phyloP scores from a whole-genome alignment of 2,329 filamentous ascomycete genomes.

The Aspergillaceae sp. region DNA sequence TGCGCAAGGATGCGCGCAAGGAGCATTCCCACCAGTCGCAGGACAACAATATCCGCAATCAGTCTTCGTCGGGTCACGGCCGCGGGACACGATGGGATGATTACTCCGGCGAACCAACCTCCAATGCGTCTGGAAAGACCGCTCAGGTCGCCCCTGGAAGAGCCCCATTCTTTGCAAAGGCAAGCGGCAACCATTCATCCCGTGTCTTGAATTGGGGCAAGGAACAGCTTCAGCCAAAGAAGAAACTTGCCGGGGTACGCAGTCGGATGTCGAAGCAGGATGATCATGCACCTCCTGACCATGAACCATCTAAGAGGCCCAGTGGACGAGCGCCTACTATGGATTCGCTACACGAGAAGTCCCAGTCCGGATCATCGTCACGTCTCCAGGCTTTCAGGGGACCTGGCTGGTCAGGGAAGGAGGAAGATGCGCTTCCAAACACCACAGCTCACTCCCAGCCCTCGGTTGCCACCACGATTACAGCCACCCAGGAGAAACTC shows the following conservation, averaged over 20 bases:
- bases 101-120: constrained; percentile 57
- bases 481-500: constrained; percentile 16
- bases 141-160: constrained; percentile 49
- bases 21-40: constrained; percentile 1
- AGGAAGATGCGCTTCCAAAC: constrained; percentile 27
- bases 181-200: constrained; percentile 18
- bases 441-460: constrained; percentile 15
- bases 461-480: constrained; percentile 27
- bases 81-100: constrained; percentile 49
- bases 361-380: constrained; percentile 47
- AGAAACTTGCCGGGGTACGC: constrained; percentile 24
- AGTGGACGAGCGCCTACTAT: constrained; percentile 60
- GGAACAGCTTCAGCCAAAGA: constrained; percentile 31
- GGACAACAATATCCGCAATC: constrained; percentile 1
- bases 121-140: constrained; percentile 46
- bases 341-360: constrained; percentile 55
- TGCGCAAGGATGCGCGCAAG: constrained; percentile 12
- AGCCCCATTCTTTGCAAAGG: constrained; percentile 17
- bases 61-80: constrained; percentile 8
- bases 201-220: constrained; percentile 26
- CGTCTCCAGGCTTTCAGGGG: constrained; percentile 30
- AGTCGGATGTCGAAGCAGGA: constrained; percentile 30
- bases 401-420: constrained; percentile 8
- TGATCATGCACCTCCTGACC: constrained; percentile 17
- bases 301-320: constrained; percentile 59